Conservation (phyloP, 257 asterid species). For the Gentiana macrophylla region DNA sequence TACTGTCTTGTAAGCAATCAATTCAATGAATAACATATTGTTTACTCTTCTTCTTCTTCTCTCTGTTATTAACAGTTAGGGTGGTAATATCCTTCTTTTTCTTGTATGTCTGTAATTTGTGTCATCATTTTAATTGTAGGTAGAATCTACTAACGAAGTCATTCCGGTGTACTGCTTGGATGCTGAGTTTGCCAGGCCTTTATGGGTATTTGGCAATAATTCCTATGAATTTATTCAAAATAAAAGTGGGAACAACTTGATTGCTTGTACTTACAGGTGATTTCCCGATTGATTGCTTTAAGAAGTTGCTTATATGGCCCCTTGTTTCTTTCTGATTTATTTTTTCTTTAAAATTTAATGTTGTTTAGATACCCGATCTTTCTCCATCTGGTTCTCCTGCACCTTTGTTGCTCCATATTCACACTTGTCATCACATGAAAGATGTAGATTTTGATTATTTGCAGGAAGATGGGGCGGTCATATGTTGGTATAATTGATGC, state of each 20-base stretch:
- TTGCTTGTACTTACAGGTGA: slow-evolving; percentile 92
- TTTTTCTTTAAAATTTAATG: neutral
- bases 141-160: slow-evolving; percentile 72
- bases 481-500: slow-evolving; percentile 75
- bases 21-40: too few species aligned
- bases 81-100: neutral
- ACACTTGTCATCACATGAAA: neutral
- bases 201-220: slow-evolving; percentile 85
- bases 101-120: neutral
- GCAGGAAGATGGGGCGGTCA: slow-evolving; percentile 85
- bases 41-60: too few species aligned
- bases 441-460: slow-evolving; percentile 13
- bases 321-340: neutral
- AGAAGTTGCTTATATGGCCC: neutral
- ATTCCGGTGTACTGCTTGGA: slow-evolving; percentile 54
- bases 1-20: too few species aligned
- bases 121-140: slow-evolving; percentile 27
- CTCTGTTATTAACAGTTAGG: too few species aligned
- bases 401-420: neutral
- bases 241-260: slow-evolving; percentile 32
- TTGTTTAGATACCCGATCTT: neutral
- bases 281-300: neutral
- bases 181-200: slow-evolving; percentile 86
- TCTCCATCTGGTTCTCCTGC: neutral
- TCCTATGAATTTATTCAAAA: slow-evolving; percentile 63